These are phyloP conservation scores for Psilocybe tampanensis DNA, from an alignment of 768 basidiomycete species.

Conservation along the genomic window DNA sequence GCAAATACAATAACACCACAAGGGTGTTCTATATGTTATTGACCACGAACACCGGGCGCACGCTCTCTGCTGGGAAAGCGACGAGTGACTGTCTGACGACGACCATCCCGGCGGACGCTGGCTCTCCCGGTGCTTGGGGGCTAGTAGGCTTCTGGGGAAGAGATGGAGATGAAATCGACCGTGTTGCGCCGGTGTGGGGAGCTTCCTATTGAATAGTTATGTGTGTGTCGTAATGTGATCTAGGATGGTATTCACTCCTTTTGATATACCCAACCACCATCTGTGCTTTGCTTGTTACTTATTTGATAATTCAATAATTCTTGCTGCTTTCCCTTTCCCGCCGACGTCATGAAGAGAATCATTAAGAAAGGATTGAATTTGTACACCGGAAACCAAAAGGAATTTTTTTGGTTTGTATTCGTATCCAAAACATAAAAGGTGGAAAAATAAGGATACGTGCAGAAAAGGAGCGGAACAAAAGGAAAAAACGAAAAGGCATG, in stretches of 20 bases:
- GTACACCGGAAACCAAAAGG: conserved; percentile 8
- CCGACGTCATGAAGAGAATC: neutral
- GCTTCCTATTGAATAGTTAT: conserved; percentile 28
- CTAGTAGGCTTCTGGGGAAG: conserved; percentile 35
- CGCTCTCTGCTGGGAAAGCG: conserved; percentile 27
- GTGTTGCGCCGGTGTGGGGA: conserved; percentile 33
- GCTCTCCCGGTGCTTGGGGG: conserved; percentile 29
- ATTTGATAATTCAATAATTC: neutral
- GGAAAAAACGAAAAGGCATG: neutral
- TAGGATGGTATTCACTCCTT: neutral
- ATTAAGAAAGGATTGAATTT: conserved; percentile 6
- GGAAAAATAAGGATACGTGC: neutral
- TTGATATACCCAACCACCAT: neutral
- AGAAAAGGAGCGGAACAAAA: neutral
- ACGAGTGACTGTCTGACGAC: conserved; percentile 30
- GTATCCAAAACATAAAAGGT: neutral
- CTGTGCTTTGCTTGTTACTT: neutral
- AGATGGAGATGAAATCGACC: conserved; percentile 31
- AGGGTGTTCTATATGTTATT: conserved; percentile 34
- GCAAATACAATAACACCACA: conserved; percentile 24
- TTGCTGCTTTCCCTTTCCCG: neutral
- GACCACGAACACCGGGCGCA: conserved; percentile 31
- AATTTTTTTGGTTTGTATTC: neutral
- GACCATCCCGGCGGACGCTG: conserved; percentile 30
- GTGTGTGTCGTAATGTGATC: too few relatives aligned